Evolutionary conservation across 306 rosid genomes (phyloP).

Genomic region (Castanopsis chinensis): DNA sequence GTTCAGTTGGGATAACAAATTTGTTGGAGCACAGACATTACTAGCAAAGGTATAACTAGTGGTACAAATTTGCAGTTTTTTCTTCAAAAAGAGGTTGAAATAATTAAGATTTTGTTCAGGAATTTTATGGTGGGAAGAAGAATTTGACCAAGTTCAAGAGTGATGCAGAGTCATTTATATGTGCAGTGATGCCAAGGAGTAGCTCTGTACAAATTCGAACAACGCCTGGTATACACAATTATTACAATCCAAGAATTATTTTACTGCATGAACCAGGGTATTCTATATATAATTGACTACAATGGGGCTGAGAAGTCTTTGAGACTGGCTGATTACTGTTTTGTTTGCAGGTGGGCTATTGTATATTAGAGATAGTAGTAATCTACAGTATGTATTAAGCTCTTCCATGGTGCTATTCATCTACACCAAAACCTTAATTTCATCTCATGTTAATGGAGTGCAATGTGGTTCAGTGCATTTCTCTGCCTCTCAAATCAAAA

Average conservation of each 20-base stretch:
- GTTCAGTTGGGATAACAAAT: conserved; percentile 93
- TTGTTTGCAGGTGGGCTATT: conserved; percentile 68
- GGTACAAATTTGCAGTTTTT: background rate
- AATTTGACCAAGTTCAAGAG: conserved; percentile 51
- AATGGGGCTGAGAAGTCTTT: background rate
- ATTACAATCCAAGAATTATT: background rate
- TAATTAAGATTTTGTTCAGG: conserved; percentile 31
- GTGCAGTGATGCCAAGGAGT: conserved; percentile 77
- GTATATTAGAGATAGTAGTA: conserved; percentile 60
- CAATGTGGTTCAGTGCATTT: conserved; percentile 62
- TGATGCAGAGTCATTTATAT: conserved; percentile 62
- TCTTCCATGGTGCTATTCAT: conserved; percentile 62
- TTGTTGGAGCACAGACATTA: conserved; percentile 78
- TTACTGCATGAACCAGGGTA: background rate
- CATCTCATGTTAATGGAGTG: conserved; percentile 44
- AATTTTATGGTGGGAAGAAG: conserved; percentile 56
- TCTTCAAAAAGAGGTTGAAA: background rate
- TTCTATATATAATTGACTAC: background rate
- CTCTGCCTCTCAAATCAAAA: conserved; percentile 50
- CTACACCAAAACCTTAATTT: conserved; percentile 50
- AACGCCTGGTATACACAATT: conserved; percentile 53
- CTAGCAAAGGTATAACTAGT: conserved; percentile 44
- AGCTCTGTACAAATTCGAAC: conserved; percentile 54
- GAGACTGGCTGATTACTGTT: background rate
- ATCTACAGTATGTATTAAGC: conserved; percentile 70